Evolutionary conservation across 2,329 filamentous ascomycete species (phyloP).

Genomic region (Samsoniella hepiali): DNA sequence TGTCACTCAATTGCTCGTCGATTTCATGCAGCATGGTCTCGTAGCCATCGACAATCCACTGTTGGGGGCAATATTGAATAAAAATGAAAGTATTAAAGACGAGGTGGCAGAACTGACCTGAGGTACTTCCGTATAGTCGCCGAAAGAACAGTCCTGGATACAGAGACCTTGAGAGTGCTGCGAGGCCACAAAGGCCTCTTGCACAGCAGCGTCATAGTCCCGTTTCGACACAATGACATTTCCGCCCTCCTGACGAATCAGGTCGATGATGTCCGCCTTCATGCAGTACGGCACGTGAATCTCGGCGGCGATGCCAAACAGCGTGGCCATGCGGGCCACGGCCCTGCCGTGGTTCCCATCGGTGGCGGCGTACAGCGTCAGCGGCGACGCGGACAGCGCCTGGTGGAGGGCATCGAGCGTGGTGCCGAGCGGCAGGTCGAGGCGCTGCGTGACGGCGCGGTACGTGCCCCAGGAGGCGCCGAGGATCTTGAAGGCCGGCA

Average conservation of each 20-base stretch:
- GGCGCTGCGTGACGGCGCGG: conserved; percentile 47
- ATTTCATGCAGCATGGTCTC: conserved; percentile 67
- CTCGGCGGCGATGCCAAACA: conserved; percentile 51
- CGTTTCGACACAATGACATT: conserved; percentile 52
- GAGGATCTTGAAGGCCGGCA: conserved; percentile 75
- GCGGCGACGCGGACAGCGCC: conserved; percentile 26
- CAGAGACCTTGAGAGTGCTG: conserved; percentile 44
- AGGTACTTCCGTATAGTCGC: conserved; percentile 64
- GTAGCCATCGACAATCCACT: conserved; percentile 78
- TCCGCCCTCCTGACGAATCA: conserved; percentile 62
- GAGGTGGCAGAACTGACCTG: conserved; percentile 35
- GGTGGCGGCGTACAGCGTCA: conserved; percentile 60
- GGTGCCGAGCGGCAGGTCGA: conserved; percentile 42
- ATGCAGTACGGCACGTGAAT: conserved; percentile 64
- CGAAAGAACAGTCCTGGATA: conserved; percentile 67
- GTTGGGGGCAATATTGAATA: neutral
- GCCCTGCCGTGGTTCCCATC: conserved; percentile 78
- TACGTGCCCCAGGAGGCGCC: conserved; percentile 73
- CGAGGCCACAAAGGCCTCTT: conserved; percentile 43
- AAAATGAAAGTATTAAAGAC: neutral
- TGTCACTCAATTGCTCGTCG: conserved; percentile 52
- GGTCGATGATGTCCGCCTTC: conserved; percentile 47
- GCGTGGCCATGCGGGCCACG: conserved; percentile 62
- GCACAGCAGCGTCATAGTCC: conserved; percentile 63
- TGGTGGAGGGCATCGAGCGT: conserved; percentile 42